Evolutionary conservation across 768 basidiomycete species (phyloP), one percentile per base, ranked within the genome.

Genomic region (Suillus ampliporus): DNA sequence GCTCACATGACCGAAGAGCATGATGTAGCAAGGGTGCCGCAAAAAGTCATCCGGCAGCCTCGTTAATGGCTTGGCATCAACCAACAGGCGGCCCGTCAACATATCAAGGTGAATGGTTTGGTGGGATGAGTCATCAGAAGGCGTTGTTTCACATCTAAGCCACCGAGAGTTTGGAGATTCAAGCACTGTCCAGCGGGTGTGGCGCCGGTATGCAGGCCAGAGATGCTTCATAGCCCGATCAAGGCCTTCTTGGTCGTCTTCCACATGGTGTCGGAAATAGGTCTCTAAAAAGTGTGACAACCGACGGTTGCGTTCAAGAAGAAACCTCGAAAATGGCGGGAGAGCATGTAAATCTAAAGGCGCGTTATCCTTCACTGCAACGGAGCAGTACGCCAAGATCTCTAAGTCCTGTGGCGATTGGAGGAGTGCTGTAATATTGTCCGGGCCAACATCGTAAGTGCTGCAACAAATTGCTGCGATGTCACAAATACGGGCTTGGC

Each of bases 61-160:
- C 19, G 79, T 77, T 10, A 80, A 60, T 1, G 77, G 73, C 61
- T 75, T 75, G 8, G 83, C 83, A 13, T 79, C 68, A 11, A 85
- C 72, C 19, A 83, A 71, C 1, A 85, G 68, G 26, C 67, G 54
- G 14, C 83, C 83, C 19, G 73, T 66, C 3, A 84, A 63, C 1
- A 84, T 38, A 59, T 86, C 78, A 21, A 81, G 69, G 53, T 78
- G 73, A 7, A 84, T 71, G 21, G n/a, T 52, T 51, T 78, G 77
- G 21, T 67, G 62, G 38, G 43, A 58, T 35, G 67, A 61, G 15
- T 46, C 62, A 2, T 38, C 19, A 5, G 56, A 52, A 1, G 60
- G 10, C 7, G 60, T 50, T 0, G 80, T 76, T 19, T 26, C 51
- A 19, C 69, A 72, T 9, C 47, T 60, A 14, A 78, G 9, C 77